Evolutionary conservation across 768 basidiomycete species (phyloP).

Genomic region (Podaxis carcinomalis): DNA sequence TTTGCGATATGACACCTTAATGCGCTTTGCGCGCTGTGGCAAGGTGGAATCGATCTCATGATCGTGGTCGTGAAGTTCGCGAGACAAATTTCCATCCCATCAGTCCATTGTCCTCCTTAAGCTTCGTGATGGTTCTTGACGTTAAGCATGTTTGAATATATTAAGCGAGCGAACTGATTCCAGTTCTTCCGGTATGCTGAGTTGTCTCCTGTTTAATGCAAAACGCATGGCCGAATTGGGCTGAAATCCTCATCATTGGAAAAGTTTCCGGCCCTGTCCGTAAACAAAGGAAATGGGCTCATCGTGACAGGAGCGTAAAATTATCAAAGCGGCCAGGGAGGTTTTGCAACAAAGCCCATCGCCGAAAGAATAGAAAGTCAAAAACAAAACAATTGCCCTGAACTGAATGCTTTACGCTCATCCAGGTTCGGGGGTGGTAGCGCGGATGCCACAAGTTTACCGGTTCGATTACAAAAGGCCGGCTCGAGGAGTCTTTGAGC

Average conservation of each 20-base stretch:
- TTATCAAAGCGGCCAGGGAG: not conserved
- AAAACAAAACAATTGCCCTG: not conserved
- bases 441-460: not conserved
- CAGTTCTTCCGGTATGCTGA: not conserved
- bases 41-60: not conserved
- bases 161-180: not conserved
- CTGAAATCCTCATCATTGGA: not conserved
- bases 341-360: not conserved
- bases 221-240: not conserved
- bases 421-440: not conserved
- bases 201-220: not conserved
- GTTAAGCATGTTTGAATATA: not conserved
- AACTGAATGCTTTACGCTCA: not conserved
- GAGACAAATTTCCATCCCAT: not conserved
- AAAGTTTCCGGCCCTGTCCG: not conserved
- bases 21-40: not conserved
- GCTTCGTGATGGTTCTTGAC: not conserved
- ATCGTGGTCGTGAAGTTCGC: not conserved
- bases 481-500: not conserved
- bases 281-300: not conserved
- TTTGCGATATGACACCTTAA: not conserved
- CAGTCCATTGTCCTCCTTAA: not conserved
- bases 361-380: not conserved
- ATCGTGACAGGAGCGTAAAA: not conserved
- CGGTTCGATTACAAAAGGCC: not conserved